Conservation (phyloP, 2,329 filamentous ascomycete species). For the Pseudohalonectria lignicola region DNA sequence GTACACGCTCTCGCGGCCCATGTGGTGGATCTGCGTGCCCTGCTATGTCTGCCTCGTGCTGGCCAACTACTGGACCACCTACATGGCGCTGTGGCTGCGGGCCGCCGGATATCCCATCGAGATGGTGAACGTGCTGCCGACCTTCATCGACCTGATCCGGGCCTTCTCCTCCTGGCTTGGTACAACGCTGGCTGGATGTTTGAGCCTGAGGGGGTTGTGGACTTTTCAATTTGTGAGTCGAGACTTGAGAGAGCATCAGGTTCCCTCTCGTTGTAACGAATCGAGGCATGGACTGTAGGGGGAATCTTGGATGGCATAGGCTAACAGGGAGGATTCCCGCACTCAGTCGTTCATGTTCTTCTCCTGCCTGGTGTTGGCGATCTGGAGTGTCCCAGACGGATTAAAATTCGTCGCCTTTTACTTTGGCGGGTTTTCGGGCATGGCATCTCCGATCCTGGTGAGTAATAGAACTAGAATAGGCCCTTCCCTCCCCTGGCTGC, state of each 20-base stretch:
- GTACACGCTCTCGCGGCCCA: constrained; percentile 10
- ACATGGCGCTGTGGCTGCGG: constrained; percentile 44
- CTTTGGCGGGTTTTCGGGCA: background rate
- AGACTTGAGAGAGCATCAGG: too few species aligned
- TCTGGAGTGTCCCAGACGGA: constrained; percentile 36
- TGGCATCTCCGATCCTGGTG: constrained; percentile 3
- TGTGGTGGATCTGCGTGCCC: constrained; percentile 4
- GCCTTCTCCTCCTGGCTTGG: constrained; percentile 36
- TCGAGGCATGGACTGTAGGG: too few species aligned
- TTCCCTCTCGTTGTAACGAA: too few species aligned
- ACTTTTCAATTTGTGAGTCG: constrained; percentile 2
- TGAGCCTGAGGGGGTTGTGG: constrained; percentile 1
- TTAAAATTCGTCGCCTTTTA: constrained; percentile 22
- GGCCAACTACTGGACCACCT: constrained; percentile 30
- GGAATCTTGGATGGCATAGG: too few species aligned
- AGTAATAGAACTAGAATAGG: background rate
- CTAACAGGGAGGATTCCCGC: background rate
- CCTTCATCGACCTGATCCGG: constrained; percentile 32
- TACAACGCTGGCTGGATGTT: constrained; percentile 29
- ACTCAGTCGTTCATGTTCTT: constrained; percentile 1
- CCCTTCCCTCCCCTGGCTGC: background rate
- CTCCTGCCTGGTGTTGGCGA: constrained; percentile 16
- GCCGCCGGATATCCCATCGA: constrained; percentile 32
- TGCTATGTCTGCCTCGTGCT: constrained; percentile 24
- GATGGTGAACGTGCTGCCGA: constrained; percentile 38